phyloP scores from a whole-genome alignment of 768 basidiomycete species.

The Piloderma croceum region DNA sequence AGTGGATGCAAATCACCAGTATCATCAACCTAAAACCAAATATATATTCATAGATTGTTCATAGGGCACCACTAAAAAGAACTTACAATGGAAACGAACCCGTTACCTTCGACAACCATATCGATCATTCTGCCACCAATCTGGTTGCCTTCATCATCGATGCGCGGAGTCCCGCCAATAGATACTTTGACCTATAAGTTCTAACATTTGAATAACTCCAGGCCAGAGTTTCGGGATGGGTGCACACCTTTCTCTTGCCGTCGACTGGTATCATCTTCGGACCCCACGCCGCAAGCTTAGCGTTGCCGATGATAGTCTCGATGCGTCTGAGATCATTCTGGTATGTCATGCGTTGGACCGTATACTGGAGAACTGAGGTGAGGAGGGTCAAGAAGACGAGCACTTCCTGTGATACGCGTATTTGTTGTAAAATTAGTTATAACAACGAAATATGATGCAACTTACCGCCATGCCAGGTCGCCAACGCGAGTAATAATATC shows the following conservation, averaged over 20 bases:
- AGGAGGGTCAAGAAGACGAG: constrained; percentile 69
- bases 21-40: constrained; percentile 47
- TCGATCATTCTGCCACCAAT: constrained; percentile 55
- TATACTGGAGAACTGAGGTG: constrained; percentile 76
- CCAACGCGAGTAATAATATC: constrained; percentile 95
- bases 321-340: constrained; percentile 67
- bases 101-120: constrained; percentile 72
- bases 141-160: constrained; percentile 53
- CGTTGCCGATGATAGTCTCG: constrained; percentile 51
- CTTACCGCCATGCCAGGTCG: constrained; percentile 83
- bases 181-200: constrained; percentile 71
- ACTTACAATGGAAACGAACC: constrained; percentile 74
- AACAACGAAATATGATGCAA: constrained; percentile 6
- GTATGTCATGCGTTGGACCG: constrained; percentile 76
- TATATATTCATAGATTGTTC: constrained; percentile 3
- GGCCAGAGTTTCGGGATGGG: not conserved
- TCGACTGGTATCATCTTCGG: constrained; percentile 59
- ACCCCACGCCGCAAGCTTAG: constrained; percentile 78
- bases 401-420: constrained; percentile 67
- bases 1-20: constrained; percentile 53
- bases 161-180: constrained; percentile 45
- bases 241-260: constrained; percentile 62
- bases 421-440: no score
- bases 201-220: constrained; percentile 5
- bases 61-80: constrained; percentile 1